Base-by-base conservation (phyloP, 225 moss, liverwort and hornwort species). In the Pseudisothecium myosuroides region DNA sequence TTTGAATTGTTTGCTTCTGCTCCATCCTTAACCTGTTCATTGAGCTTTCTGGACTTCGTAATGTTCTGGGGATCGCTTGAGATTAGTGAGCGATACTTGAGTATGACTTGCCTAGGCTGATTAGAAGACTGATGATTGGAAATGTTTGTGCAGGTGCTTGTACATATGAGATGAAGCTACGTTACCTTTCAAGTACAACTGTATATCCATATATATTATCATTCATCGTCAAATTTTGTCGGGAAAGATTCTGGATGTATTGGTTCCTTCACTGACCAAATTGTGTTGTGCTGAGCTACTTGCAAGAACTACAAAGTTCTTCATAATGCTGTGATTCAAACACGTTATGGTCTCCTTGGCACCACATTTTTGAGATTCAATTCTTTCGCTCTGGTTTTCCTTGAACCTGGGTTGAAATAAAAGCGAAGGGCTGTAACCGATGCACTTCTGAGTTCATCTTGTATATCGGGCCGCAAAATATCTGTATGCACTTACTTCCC, bases 101-200 rank as follows among this genome's bases (percentile, higher is more conserved):
- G n/a, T 76, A 41, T 80, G 74, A 28, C 23, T 75, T 61, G 74
- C 72, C 21, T 39, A 58, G 63, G 37, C 69, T 89, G 87, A 85
- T 90, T 84, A 84, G 65, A 88, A 67, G 88, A 93, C 93, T 94
- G 89, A 94, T 89, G 56, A 85, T 87, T 90, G 91, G 80, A 90
- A 90, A 85, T 92, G 94, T 89, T 90, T 94, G 94, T 92, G 94
- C 94, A 94, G 94, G 94, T 93, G 83, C 83, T 86, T 88, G 83
- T 89, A 84, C 54, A 84, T 89, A 90, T 86, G 91, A 91, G 88
- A 91, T 89, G 93, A 93, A 89, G 93, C 86, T 90, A 90, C 76
- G 83, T 88, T 89, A 83, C 77, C 88, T 92, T 90, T 81, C 89
- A 81, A 91, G 89, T 88, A 85, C 91, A 88, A 88, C 93, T 93